phyloP scores from a whole-genome alignment of 192 early-diverging fungal genomes.

The Chytriomyces sp. region DNA sequence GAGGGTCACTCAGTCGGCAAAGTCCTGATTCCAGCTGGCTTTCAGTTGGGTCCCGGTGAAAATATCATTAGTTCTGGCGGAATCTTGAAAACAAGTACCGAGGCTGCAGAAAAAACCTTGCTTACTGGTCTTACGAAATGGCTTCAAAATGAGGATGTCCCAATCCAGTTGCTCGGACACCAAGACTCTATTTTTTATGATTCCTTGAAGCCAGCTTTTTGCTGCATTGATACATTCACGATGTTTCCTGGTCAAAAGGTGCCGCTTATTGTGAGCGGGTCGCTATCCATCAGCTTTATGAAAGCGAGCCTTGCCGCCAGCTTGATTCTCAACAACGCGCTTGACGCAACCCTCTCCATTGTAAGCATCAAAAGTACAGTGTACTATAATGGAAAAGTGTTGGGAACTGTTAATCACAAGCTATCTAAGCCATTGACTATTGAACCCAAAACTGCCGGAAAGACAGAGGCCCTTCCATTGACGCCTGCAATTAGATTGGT shows the following conservation, averaged over 20 bases:
- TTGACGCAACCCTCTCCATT: constrained; percentile 3
- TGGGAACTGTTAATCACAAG: not conserved
- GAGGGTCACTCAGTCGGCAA: not conserved
- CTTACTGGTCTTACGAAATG: not conserved
- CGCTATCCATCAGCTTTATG: not conserved
- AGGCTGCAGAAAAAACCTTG: not conserved
- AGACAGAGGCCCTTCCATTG: not conserved
- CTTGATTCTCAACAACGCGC: constrained; percentile 4
- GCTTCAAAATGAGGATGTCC: not conserved
- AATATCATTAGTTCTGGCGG: not conserved
- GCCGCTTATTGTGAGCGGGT: not conserved
- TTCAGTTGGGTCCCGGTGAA: not conserved
- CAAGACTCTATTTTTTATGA: constrained; percentile 1
- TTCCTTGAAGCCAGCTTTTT: constrained; percentile 15
- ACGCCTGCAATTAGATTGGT: not conserved
- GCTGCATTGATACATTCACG: not conserved
- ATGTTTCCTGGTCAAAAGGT: not conserved
- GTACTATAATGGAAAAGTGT: not conserved
- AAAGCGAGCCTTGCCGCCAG: not conserved
- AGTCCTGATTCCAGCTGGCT: not conserved
- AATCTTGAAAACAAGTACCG: not conserved
- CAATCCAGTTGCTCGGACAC: not conserved
- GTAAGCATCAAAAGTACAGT: not conserved
- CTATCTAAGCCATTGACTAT: not conserved
- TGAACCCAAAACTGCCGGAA: not conserved